Evolutionary conservation across 2,329 filamentous ascomycete genomes (phyloP).

Genomic region (Sporothrix curviconia): DNA sequence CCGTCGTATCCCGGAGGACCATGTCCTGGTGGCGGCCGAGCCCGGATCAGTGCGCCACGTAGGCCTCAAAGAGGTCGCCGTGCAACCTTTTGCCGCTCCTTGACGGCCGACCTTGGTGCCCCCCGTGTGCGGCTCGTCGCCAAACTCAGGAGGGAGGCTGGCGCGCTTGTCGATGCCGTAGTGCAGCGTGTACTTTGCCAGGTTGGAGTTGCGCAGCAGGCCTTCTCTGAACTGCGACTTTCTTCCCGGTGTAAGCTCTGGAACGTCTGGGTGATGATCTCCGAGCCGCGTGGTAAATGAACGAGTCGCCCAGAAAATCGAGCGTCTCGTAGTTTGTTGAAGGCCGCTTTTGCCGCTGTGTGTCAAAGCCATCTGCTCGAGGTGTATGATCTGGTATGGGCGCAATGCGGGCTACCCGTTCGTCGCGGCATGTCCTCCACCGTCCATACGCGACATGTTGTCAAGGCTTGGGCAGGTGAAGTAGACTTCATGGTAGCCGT

Average conservation of each 20-base stretch:
- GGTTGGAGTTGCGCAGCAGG: slow-evolving; percentile 72
- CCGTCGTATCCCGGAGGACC: slow-evolving; percentile 40
- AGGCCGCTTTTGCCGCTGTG: slow-evolving; percentile 46
- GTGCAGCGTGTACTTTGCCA: slow-evolving; percentile 59
- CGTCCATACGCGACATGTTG: slow-evolving; percentile 36
- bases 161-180: slow-evolving; percentile 67
- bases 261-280: slow-evolving; percentile 67
- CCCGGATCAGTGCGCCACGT: slow-evolving; percentile 70
- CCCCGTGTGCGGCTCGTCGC: slow-evolving; percentile 25
- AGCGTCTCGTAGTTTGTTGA: slow-evolving; percentile 69
- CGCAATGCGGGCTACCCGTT: slow-evolving; percentile 53
- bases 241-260: slow-evolving; percentile 57
- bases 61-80: slow-evolving; percentile 87
- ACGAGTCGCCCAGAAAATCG: slow-evolving; percentile 80
- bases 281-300: slow-evolving; percentile 67
- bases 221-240: slow-evolving; percentile 71
- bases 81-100: slow-evolving; percentile 63
- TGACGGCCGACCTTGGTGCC: slow-evolving; percentile 39
- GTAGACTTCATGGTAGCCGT: too few species aligned
- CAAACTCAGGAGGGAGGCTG: slow-evolving; percentile 45
- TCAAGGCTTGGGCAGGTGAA: slow-evolving; percentile 13
- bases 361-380: slow-evolving; percentile 60
- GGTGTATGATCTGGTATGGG: slow-evolving; percentile 49
- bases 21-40: slow-evolving; percentile 41
- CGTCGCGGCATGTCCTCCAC: slow-evolving; percentile 42